Conservation (phyloP, 2,329 filamentous ascomycete genomes). For the Atkinsonella texensis region DNA sequence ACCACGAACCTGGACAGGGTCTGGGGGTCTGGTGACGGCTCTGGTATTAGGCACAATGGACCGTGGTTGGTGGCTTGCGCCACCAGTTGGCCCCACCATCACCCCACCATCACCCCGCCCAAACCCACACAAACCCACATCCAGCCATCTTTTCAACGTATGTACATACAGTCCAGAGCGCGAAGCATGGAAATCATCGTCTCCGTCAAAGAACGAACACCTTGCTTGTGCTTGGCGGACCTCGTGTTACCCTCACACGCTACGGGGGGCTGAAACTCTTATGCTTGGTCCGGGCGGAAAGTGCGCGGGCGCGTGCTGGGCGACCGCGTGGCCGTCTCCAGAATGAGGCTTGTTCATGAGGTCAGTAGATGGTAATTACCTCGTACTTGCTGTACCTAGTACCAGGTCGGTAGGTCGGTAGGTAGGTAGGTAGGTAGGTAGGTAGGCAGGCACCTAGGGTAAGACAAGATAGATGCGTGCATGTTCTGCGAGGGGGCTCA, state of each 20-base stretch:
- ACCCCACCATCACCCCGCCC: not conserved
- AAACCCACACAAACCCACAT: conserved; percentile 3
- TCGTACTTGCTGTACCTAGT: too few relatives aligned
- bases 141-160: conserved; percentile 5
- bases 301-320: not conserved
- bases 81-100: not conserved
- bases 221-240: not conserved
- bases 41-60: not conserved
- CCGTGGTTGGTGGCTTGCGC: not conserved
- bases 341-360: too few relatives aligned
- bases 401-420: too few relatives aligned
- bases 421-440: too few relatives aligned
- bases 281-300: too few relatives aligned
- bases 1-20: not conserved
- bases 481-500: not conserved
- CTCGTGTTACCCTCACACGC: not conserved
- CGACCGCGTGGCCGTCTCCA: too few relatives aligned
- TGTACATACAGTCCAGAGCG: too few relatives aligned
- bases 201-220: not conserved
- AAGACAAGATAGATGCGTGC: too few relatives aligned
- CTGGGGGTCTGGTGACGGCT: conserved; percentile 6
- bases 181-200: not conserved
- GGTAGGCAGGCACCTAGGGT: too few relatives aligned
- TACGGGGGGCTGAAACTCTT: not conserved
- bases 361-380: too few relatives aligned